A percentile compares a stretch with the other conserved stretches of the same genome.
These are phyloP conservation scores for Rhizopogon salebrosus DNA, from an alignment of 768 basidiomycete genomes.

Conservation along the genomic window DNA sequence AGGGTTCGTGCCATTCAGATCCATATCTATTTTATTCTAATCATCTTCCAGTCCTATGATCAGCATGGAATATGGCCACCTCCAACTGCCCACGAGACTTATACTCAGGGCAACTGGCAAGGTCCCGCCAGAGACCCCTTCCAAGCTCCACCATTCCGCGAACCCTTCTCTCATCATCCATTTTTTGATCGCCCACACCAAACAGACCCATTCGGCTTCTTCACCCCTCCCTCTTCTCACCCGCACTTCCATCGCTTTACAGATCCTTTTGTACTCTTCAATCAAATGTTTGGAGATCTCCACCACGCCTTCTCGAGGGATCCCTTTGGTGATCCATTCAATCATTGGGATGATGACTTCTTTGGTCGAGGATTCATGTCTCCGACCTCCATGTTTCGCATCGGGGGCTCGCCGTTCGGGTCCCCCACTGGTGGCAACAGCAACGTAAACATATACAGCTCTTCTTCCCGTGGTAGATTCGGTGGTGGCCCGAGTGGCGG, in stretches of 20 bases:
- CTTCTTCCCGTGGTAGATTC: neutral
- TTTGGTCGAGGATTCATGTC: conserved; percentile 3
- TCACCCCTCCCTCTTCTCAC: conserved; percentile 16
- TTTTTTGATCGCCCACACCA: conserved; percentile 20
- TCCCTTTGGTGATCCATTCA: conserved; percentile 28
- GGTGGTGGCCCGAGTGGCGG: conserved; percentile 19
- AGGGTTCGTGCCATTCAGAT: conserved; percentile 29
- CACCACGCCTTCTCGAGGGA: conserved; percentile 29
- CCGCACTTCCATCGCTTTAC: conserved; percentile 40
- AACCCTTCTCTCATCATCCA: conserved; percentile 15
- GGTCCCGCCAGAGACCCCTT: conserved; percentile 14
- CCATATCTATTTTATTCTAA: neutral
- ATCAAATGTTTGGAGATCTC: conserved; percentile 59
- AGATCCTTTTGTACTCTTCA: conserved; percentile 73
- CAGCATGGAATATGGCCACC: conserved; percentile 72
- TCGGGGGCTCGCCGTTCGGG: neutral
- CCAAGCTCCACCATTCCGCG: conserved; percentile 13
- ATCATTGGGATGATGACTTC: conserved; percentile 12
- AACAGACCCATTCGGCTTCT: conserved; percentile 22
- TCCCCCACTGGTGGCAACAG: neutral
- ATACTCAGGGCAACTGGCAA: conserved; percentile 7
- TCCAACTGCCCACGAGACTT: conserved; percentile 27
- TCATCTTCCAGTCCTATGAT: conserved; percentile 52
- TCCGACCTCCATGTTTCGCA: neutral
- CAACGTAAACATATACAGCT: neutral